Conservation (phyloP, 2,329 filamentous ascomycete genomes). For the Claviceps capensis region DNA sequence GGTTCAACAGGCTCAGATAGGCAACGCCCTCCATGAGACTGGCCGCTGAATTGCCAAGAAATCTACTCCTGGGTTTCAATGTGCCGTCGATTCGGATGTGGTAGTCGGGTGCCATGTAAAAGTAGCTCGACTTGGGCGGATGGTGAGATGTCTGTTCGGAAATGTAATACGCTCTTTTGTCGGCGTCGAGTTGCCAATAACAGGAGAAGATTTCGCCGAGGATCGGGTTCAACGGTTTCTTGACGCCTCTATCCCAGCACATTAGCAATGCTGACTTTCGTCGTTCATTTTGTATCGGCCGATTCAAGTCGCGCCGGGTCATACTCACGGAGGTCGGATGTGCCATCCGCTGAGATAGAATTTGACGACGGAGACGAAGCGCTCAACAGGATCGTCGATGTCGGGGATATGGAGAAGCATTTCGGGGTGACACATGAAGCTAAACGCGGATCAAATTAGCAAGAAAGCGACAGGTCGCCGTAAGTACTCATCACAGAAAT, state of each 20-base stretch:
- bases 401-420: conserved; percentile 77
- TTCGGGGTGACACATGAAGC: conserved; percentile 99
- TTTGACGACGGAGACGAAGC: conserved; percentile 91
- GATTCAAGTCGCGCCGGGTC: background rate
- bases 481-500: background rate
- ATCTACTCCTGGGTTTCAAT: conserved; percentile 86
- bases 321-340: conserved; percentile 80
- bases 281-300: background rate
- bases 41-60: conserved; percentile 90
- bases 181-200: conserved; percentile 84
- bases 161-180: conserved; percentile 85
- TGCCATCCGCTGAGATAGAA: conserved; percentile 99
- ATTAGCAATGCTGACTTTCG: background rate
- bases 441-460: conserved; percentile 23
- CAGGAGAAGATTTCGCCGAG: conserved; percentile 89
- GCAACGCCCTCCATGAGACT: conserved; percentile 98
- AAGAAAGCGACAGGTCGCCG: background rate
- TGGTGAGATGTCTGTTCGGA: conserved; percentile 97
- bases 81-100: conserved; percentile 92
- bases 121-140: conserved; percentile 96
- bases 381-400: conserved; percentile 76
- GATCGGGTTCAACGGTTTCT: conserved; percentile 95
- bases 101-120: conserved; percentile 92
- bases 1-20: conserved; percentile 69
- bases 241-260: conserved; percentile 58